Conservation (phyloP, 306 rosid species). For the Dryas octopetala region DNA sequence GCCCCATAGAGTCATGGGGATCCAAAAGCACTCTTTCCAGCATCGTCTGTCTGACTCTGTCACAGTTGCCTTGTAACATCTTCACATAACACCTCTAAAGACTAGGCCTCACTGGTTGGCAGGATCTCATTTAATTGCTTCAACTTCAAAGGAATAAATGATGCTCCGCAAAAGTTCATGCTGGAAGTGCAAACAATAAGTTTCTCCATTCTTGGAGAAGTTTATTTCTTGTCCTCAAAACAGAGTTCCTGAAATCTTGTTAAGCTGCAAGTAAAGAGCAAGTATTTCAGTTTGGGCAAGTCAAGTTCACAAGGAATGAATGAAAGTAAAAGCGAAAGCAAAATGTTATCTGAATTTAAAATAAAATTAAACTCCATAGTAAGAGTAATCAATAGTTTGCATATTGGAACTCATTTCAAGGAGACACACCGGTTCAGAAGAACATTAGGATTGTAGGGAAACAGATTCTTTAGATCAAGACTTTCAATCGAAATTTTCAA, state of each 20-base stretch:
- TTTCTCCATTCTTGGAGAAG: neutral
- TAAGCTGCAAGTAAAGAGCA: slow-evolving; percentile 49
- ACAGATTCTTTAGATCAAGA: slow-evolving; percentile 74
- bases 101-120: slow-evolving; percentile 10
- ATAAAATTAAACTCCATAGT: neutral
- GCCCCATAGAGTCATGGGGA: neutral
- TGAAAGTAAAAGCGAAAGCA: too few species aligned
- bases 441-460: slow-evolving; percentile 75
- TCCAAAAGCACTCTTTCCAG: neutral
- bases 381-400: neutral
- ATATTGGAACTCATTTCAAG: slow-evolving; percentile 18
- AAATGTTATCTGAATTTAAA: neutral
- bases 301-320: neutral
- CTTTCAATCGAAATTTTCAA: slow-evolving; percentile 66
- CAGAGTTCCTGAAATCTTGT: slow-evolving; percentile 60
- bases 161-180: slow-evolving; percentile 8
- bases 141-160: neutral
- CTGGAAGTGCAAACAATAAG: slow-evolving; percentile 20
- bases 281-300: neutral
- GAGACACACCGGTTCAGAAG: slow-evolving; percentile 60
- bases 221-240: slow-evolving; percentile 29
- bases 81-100: neutral
- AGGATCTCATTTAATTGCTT: slow-evolving; percentile 1
- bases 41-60: neutral
- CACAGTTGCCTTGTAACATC: neutral